These are phyloP conservation scores for Aspergillus uvarum DNA, from an alignment of 2,329 filamentous ascomycete genomes.

Conservation along the genomic window DNA sequence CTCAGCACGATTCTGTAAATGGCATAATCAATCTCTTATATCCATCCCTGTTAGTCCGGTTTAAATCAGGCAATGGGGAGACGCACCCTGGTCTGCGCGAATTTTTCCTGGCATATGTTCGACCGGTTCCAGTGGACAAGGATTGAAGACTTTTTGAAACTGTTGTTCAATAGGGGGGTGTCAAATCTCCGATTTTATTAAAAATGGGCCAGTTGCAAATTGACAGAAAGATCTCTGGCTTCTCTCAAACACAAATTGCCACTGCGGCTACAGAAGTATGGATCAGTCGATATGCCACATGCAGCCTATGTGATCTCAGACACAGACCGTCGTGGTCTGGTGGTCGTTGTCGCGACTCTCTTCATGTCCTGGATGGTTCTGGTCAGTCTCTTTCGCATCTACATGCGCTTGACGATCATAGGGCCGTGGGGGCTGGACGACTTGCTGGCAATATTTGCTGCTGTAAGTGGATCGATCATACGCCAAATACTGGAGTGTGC, in stretches of 20 bases:
- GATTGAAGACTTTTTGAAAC: neutral
- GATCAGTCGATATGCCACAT: neutral
- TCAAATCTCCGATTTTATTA: neutral
- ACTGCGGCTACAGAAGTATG: neutral
- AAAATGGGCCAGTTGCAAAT: neutral
- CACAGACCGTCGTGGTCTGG: constrained; percentile 18
- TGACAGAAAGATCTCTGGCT: neutral
- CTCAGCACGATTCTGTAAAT: neutral
- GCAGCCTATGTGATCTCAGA: constrained; percentile 16
- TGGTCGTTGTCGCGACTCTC: constrained; percentile 19
- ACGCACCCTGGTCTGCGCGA: neutral
- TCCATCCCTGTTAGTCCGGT: neutral
- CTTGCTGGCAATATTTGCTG: constrained; percentile 17
- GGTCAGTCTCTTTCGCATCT: constrained; percentile 20
- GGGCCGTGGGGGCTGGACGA: constrained; percentile 26
- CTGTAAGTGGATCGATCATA: constrained; percentile 12
- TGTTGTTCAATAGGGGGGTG: neutral
- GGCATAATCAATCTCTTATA: neutral
- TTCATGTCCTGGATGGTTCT: constrained; percentile 27
- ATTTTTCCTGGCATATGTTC: neutral
- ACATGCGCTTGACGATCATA: constrained; percentile 26
- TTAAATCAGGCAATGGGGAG: neutral
- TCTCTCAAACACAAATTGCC: neutral
- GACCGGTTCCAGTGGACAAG: neutral
- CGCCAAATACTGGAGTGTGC: neutral